These are phyloP conservation scores for Coemansia sp. DNA, from an alignment of 192 early-diverging fungal species.

Conservation along the genomic window DNA sequence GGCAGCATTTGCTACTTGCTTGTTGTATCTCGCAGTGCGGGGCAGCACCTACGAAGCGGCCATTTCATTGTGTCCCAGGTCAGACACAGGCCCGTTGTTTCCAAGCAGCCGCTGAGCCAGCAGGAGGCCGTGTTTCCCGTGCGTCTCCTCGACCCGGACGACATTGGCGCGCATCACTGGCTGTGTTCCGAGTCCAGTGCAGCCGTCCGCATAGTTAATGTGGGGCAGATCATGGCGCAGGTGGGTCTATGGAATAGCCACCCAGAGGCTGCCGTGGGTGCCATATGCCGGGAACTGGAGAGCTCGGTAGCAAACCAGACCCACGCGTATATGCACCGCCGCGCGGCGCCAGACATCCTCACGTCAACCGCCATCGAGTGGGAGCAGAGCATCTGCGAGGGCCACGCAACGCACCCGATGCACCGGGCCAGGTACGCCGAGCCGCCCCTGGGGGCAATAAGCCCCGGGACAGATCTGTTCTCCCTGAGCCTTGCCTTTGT, in stretches of 20 bases:
- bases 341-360: conserved; percentile 22
- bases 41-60: conserved; percentile 1
- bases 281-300: conserved; percentile 49
- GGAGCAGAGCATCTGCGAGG: conserved; percentile 62
- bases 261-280: conserved; percentile 11
- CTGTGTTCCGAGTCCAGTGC: background rate
- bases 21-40: conserved; percentile 13
- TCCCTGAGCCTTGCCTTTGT: conserved; percentile 45
- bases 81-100: conserved; percentile 17
- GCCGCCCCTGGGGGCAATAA: conserved; percentile 50
- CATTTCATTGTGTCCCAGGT: conserved; percentile 16
- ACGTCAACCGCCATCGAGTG: conserved; percentile 51
- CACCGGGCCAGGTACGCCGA: conserved; percentile 54
- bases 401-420: conserved; percentile 69
- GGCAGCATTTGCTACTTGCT: conserved; percentile 10
- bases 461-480: conserved; percentile 37
- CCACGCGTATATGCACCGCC: conserved; percentile 27
- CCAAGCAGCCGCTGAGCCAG: background rate
- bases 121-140: background rate
- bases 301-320: conserved; percentile 53
- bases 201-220: conserved; percentile 10
- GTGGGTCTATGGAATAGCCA: conserved; percentile 47
- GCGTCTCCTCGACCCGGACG: conserved; percentile 42
- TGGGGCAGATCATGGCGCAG: conserved; percentile 39
- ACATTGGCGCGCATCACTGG: conserved; percentile 31